These are phyloP conservation scores for Phytopythium montanum DNA, from an alignment of 352 stramenopile species.

Conservation along the genomic window DNA sequence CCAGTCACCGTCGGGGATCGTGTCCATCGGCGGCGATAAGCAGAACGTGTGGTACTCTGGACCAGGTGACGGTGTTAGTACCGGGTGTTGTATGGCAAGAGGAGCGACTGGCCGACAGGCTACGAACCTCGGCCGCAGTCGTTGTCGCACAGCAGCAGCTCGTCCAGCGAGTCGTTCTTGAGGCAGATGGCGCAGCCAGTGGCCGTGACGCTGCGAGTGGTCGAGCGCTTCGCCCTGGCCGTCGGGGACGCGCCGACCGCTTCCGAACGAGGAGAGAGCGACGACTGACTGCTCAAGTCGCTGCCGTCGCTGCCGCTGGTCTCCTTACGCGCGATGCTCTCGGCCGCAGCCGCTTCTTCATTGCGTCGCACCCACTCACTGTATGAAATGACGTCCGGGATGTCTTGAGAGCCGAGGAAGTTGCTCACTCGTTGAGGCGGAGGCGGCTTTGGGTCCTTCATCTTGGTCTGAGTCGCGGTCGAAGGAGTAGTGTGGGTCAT, in stretches of 20 bases:
- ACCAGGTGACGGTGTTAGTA: not conserved
- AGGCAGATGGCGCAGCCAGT: slow-evolving; percentile 25
- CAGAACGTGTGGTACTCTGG: slow-evolving; percentile 51
- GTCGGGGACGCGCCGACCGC: not conserved
- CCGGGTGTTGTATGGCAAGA: not conserved
- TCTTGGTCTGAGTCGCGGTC: not conserved
- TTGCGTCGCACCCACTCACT: not conserved
- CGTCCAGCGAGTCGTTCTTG: slow-evolving; percentile 36
- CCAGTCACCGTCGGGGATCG: slow-evolving; percentile 45
- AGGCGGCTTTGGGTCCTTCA: not conserved
- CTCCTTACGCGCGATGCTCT: not conserved
- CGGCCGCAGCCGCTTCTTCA: not conserved
- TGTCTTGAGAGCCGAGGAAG: not conserved
- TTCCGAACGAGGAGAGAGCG: not conserved
- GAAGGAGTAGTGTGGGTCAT: not conserved
- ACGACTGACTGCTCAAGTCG: not conserved
- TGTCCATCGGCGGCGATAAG: slow-evolving; percentile 33
- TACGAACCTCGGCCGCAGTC: slow-evolving; percentile 35
- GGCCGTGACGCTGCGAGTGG: slow-evolving; percentile 2
- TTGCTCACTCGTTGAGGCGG: not conserved
- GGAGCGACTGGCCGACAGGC: not conserved
- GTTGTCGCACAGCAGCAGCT: slow-evolving; percentile 49
- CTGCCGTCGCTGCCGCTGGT: too few relatives aligned
- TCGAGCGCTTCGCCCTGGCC: not conserved
- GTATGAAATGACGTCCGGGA: not conserved